Evolutionary conservation across 352 stramenopile species (phyloP).

Genomic region (Globisporangium takayamanum): DNA sequence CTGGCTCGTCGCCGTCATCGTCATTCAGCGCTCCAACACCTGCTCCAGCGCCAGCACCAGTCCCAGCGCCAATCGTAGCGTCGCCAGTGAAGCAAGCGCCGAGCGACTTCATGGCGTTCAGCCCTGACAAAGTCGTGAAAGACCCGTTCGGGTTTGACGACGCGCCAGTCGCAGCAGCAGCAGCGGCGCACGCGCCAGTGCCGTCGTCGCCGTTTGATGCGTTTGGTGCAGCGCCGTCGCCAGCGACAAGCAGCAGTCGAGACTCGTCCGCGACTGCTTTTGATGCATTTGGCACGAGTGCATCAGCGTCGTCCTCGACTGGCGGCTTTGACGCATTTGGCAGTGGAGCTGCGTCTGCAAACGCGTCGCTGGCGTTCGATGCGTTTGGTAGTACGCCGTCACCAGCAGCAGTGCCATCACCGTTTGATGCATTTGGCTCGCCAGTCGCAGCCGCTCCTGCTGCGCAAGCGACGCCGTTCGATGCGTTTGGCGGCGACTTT

Average conservation of each 20-base stretch:
- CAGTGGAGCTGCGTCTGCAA: neutral
- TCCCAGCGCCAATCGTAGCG: conserved; percentile 5
- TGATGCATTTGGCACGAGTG: conserved; percentile 18
- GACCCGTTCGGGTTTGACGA: conserved; percentile 56
- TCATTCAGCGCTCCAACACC: conserved; percentile 2
- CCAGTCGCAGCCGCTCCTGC: conserved; percentile 7
- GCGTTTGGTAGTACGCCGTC: conserved; percentile 22
- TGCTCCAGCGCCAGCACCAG: neutral
- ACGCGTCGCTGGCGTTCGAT: conserved; percentile 17
- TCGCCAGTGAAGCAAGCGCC: conserved; percentile 15
- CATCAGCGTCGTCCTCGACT: neutral
- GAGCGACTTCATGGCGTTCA: conserved; percentile 71
- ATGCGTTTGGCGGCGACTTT: conserved; percentile 32
- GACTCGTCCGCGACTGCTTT: conserved; percentile 15
- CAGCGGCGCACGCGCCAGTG: neutral
- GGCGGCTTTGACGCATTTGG: conserved; percentile 8
- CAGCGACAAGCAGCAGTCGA: neutral
- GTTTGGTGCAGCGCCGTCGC: conserved; percentile 19
- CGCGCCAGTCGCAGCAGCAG: conserved; percentile 15
- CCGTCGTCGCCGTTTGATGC: conserved; percentile 15
- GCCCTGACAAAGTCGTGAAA: conserved; percentile 26
- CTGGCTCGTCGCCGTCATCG: conserved; percentile 8
- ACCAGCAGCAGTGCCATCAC: neutral
- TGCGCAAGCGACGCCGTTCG: conserved; percentile 11
- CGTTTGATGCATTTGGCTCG: conserved; percentile 30